Evolutionary conservation across 805 yeast species (phyloP).

Genomic region (Priceomyces castillae): DNA sequence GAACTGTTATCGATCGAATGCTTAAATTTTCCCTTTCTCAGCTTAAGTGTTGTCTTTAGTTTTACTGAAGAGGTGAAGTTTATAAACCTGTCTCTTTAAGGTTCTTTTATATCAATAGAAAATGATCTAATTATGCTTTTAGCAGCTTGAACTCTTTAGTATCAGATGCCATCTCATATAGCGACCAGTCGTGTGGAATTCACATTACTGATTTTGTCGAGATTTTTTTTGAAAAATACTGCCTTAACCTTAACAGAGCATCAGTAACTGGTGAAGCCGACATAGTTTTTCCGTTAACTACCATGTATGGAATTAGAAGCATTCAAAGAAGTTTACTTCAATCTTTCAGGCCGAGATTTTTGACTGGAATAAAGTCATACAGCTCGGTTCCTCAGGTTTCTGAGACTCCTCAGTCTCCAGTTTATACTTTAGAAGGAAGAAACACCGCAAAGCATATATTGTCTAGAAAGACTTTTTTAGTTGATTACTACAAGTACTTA

Average conservation of each 20-base stretch:
- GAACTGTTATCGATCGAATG: no score
- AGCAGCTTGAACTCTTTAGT: no score
- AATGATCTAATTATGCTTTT: no score
- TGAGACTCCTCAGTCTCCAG: slow-evolving; percentile 4
- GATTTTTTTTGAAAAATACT: background rate
- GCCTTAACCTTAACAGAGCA: background rate
- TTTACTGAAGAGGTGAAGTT: no score
- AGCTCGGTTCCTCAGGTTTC: slow-evolving; percentile 1
- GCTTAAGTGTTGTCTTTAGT: no score
- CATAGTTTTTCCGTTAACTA: background rate
- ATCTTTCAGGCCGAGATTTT: slow-evolving; percentile 4
- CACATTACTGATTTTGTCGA: background rate
- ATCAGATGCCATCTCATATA: background rate
- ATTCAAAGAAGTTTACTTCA: background rate
- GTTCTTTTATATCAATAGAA: no score
- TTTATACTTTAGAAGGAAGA: slow-evolving; percentile 20
- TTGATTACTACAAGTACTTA: slow-evolving; percentile 74
- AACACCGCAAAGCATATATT: slow-evolving; percentile 58
- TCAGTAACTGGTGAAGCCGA: background rate
- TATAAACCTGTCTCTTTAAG: no score
- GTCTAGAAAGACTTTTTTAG: slow-evolving; percentile 81
- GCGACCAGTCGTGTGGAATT: background rate
- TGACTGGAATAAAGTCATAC: slow-evolving; percentile 1
- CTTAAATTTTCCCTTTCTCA: no score
- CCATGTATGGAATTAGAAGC: background rate